Base-by-base conservation (phyloP, 768 basidiomycete genomes). In the Trametes gibbosa region DNA sequence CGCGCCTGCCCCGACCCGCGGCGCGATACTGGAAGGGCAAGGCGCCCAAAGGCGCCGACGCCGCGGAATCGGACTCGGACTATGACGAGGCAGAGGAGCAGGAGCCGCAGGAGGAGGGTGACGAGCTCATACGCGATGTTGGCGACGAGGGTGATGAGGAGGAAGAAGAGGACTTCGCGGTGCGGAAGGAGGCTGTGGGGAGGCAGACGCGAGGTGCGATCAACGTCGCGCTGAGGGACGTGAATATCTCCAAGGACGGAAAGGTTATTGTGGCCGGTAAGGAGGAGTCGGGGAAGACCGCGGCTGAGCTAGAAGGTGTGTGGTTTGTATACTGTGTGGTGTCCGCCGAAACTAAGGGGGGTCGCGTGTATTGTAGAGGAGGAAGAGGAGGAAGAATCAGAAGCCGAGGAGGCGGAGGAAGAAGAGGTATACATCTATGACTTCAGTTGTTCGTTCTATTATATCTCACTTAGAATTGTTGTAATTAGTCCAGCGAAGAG, bases 21-120 rank as follows among this genome's bases (percentile, higher is more conserved):
- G 88, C 84, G 6, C 88, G 94, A 2, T 95, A 96, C 73, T 91
- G 92, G 86, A 90, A 89, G 65, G 94, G 94, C 55, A 92, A 92
- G 65, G 90, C 85, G 0, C 92, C 92, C 0, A 92, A 91, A 71
- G 90, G 89, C 46, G 79, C 75, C 34, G 75, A 75, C 1, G 83
- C 83, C 24, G 72, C 75, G 40, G 76, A 81, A 21, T 87, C 87
- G 6, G 88, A 89, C 63, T 86, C 85, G 3, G 87, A 87, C 43
- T 80, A 82, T 48, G 81, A 84, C 60, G 84, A 81, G 49, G 81
- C 81, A 46, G 81, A 84, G 59, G 84, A 81, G 1, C 77, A 74
- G 32, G 73, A 70, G 58, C 65, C 70, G 49, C 55, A 66, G 56
- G 73, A 77, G 56, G 82, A 81, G 48, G 84, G 79, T 32, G 87